Evolutionary conservation across 1,284 basidiomycete species (phyloP).

Genomic region (Cutaneotrichosporon sp.): DNA sequence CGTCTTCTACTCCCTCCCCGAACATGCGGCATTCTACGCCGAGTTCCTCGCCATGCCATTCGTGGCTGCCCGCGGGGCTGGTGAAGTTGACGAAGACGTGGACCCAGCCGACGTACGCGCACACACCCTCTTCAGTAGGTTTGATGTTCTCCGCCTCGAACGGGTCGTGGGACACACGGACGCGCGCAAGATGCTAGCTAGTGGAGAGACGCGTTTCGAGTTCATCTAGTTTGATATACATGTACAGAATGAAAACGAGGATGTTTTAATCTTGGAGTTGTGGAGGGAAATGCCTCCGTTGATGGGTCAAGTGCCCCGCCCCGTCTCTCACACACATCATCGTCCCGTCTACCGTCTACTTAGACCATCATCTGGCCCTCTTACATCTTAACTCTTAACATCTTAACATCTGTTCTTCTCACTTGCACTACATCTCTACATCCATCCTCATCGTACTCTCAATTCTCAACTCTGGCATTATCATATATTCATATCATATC

Average conservation of each 20-base stretch:
- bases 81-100: conserved; percentile 34
- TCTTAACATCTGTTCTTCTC: background rate
- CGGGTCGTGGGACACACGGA: conserved; percentile 63
- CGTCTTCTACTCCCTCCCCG: conserved; percentile 87
- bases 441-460: background rate
- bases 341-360: too few species aligned
- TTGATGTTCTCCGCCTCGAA: conserved; percentile 82
- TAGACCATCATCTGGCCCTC: too few species aligned
- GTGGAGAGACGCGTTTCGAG: conserved; percentile 5
- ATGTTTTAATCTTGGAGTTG: background rate
- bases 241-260: background rate
- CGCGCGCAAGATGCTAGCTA: conserved; percentile 50
- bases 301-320: background rate
- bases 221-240: background rate
- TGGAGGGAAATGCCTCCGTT: background rate
- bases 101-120: conserved; percentile 76
- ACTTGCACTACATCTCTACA: background rate
- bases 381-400: background rate
- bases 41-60: conserved; percentile 87
- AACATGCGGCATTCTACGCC: conserved; percentile 85
- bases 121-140: conserved; percentile 76
- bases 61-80: conserved; percentile 57
- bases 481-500: background rate
- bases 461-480: background rate
- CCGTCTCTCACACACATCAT: too few species aligned